A percentile compares a stretch with the other conserved stretches of the same genome.
These are phyloP conservation scores for Aspergillus clavatus DNA, from an alignment of 2,329 filamentous ascomycete genomes.

Conservation along the genomic window DNA sequence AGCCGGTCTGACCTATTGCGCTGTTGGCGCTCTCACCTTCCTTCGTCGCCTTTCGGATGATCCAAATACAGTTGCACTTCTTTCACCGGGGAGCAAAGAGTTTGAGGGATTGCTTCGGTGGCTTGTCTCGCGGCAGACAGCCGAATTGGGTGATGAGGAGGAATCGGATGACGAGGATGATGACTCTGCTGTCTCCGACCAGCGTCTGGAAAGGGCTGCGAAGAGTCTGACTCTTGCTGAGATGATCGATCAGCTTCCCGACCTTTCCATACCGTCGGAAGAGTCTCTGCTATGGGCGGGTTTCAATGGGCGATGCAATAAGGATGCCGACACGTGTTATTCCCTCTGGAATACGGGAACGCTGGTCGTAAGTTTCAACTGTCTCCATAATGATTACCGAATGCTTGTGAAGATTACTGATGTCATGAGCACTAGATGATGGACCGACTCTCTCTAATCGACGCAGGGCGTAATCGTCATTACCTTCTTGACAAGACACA, in stretches of 20 bases:
- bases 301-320: conserved; percentile 88
- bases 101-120: conserved; percentile 47
- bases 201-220: conserved; percentile 2
- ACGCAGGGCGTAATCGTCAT: conserved; percentile 57
- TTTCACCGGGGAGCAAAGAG: conserved; percentile 25
- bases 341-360: conserved; percentile 83
- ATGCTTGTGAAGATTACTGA: conserved; percentile 11
- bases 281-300: conserved; percentile 56
- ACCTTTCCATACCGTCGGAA: conserved; percentile 17
- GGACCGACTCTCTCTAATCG: conserved; percentile 54
- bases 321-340: conserved; percentile 92
- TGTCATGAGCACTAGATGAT: conserved; percentile 52
- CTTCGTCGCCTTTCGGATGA: conserved; percentile 57
- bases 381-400: background rate
- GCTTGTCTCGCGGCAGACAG: conserved; percentile 61
- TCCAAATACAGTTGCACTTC: conserved; percentile 15
- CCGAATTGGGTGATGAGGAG: conserved; percentile 48
- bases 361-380: conserved; percentile 37
- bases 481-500: conserved; percentile 85
- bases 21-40: conserved; percentile 69
- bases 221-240: conserved; percentile 19
- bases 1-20: conserved; percentile 91
- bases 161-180: conserved; percentile 43
- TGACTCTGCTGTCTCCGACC: conserved; percentile 8
- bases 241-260: conserved; percentile 24